Conservation (phyloP, 495 filamentous ascomycete species). For the Aspergillus asperescens region DNA sequence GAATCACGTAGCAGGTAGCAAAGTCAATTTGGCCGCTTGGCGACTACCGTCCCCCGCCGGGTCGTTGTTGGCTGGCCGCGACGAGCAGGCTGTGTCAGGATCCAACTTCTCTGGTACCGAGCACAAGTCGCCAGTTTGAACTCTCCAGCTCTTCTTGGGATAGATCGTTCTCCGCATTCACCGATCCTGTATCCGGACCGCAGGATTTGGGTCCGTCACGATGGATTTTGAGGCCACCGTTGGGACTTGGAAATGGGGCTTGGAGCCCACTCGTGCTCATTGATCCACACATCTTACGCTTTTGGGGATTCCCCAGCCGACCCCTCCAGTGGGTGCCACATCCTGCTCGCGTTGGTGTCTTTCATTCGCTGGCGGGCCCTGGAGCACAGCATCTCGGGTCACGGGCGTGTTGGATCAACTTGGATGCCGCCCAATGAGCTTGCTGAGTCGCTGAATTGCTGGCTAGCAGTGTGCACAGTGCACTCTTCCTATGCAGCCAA, state of each 20-base stretch:
- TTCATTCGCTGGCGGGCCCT: constrained; percentile 11
- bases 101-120: too few species aligned
- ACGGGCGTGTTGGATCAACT: neutral
- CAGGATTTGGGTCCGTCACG: constrained; percentile 7
- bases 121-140: too few species aligned
- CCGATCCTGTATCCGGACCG: constrained; percentile 12
- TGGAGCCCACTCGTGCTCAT: constrained; percentile 26
- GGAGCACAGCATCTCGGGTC: constrained; percentile 14
- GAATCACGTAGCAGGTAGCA: too few species aligned
- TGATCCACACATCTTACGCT: constrained; percentile 23
- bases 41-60: too few species aligned
- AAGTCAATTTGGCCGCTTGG: too few species aligned
- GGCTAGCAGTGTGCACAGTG: neutral
- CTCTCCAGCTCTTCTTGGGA: neutral
- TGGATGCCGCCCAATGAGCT: too few species aligned
- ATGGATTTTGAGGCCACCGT: constrained; percentile 15
- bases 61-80: too few species aligned
- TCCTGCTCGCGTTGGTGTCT: neutral
- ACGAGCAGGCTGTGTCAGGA: too few species aligned
- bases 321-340: constrained; percentile 13
- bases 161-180: constrained; percentile 17
- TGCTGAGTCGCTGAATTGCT: too few species aligned
- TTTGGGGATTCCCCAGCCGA: constrained; percentile 26
- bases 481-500: neutral
- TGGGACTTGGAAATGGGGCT: constrained; percentile 19